These are phyloP conservation scores for Cyphellophora attinorum DNA, from an alignment of 2,329 filamentous ascomycete species.

Conservation along the genomic window DNA sequence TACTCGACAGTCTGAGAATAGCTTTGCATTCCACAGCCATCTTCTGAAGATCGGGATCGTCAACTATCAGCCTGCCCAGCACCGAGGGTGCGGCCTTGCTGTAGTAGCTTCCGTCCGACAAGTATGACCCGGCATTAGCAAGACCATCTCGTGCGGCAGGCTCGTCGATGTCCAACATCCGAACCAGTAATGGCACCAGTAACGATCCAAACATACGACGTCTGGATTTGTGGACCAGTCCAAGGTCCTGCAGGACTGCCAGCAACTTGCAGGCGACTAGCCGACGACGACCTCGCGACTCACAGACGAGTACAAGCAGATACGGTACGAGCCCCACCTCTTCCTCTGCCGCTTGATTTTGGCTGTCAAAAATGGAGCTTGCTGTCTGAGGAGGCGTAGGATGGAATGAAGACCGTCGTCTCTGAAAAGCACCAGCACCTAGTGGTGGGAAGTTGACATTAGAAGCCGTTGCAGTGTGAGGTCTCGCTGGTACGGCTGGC, in stretches of 20 bases:
- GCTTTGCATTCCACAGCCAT: conserved; percentile 64
- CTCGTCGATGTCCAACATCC: conserved; percentile 51
- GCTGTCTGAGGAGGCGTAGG: conserved; percentile 15
- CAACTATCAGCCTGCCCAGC: conserved; percentile 67
- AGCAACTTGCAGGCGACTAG: conserved; percentile 62
- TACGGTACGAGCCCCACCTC: conserved; percentile 66
- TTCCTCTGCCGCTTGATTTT: conserved; percentile 43
- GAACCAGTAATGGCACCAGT: conserved; percentile 60
- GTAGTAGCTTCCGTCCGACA: conserved; percentile 25
- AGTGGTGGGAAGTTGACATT: conserved; percentile 47
- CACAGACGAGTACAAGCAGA: conserved; percentile 57
- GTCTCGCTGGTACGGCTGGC: conserved; percentile 35
- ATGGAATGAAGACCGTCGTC: conserved; percentile 25
- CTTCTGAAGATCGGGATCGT: conserved; percentile 70
- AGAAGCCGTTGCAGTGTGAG: conserved; percentile 23
- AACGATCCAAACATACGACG: conserved; percentile 57
- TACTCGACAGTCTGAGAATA: conserved; percentile 51
- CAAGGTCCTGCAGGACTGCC: conserved; percentile 59
- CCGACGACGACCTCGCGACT: conserved; percentile 47
- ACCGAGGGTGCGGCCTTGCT: conserved; percentile 57
- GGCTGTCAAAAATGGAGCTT: conserved; percentile 24
- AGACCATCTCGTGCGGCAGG: conserved; percentile 30
- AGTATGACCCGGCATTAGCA: conserved; percentile 9
- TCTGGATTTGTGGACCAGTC: conserved; percentile 54
- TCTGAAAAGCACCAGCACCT: conserved; percentile 31